phyloP scores from a whole-genome alignment of 176 grass and related monocot species.

The Triticum monococcum region DNA sequence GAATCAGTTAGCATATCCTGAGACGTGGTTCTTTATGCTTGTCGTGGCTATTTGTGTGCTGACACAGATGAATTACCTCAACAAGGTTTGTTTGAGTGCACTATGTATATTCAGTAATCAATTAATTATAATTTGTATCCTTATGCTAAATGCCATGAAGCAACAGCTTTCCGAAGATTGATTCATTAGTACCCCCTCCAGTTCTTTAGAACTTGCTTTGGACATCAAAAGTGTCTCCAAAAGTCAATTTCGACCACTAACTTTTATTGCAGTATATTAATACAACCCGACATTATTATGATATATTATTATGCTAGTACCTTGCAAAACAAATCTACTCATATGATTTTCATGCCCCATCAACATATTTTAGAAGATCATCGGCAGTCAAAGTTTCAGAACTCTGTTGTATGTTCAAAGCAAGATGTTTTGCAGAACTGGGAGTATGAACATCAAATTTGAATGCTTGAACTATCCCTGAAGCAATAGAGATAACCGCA shows the following conservation, averaged over 20 bases:
- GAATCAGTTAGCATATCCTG: slow-evolving; percentile 86
- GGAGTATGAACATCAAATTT: neutral
- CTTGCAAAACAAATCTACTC: neutral
- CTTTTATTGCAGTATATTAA: neutral
- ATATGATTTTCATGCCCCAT: neutral
- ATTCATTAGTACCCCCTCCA: neutral
- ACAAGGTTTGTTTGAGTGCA: slow-evolving; percentile 57
- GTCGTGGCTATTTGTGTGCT: slow-evolving; percentile 82
- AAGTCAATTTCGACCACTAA: neutral
- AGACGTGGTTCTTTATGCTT: slow-evolving; percentile 97
- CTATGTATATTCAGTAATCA: neutral
- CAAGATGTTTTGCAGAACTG: neutral
- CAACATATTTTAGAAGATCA: neutral
- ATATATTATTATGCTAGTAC: neutral
- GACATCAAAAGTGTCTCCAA: neutral
- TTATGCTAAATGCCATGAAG: neutral
- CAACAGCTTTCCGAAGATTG: neutral
- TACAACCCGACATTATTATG: neutral
- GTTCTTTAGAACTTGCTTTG: neutral
- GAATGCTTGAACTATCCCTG: neutral
- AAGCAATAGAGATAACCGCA: neutral
- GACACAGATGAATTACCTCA: slow-evolving; percentile 99
- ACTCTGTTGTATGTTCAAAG: neutral
- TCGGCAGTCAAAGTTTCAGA: neutral
- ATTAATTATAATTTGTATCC: neutral